Conservation (phyloP, 352 stramenopile species). For the Globisporangium takayamanum region DNA sequence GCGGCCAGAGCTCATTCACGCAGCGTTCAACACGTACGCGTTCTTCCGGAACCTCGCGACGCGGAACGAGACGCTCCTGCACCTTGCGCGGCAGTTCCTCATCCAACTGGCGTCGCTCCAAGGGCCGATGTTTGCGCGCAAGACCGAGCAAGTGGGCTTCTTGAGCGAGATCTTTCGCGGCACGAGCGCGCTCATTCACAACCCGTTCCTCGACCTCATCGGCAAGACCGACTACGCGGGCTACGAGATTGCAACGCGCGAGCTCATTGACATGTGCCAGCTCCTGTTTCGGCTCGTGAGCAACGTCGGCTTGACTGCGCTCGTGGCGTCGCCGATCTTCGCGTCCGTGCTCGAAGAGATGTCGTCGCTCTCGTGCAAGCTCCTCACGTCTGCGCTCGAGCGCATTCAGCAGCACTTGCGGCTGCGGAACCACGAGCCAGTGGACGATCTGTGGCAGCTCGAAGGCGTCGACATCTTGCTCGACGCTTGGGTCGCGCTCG, state of each 20-base stretch:
- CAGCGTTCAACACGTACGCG: conserved; percentile 81
- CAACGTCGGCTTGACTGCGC: conserved; percentile 58
- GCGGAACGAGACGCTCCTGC: conserved; percentile 66
- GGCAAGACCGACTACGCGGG: conserved; percentile 49
- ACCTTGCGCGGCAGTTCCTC: conserved; percentile 72
- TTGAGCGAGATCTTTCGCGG: conserved; percentile 62
- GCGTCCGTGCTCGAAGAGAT: conserved; percentile 60
- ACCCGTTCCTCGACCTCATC: conserved; percentile 72
- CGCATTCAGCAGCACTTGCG: conserved; percentile 54
- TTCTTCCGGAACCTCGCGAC: conserved; percentile 65
- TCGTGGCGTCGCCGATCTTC: conserved; percentile 44
- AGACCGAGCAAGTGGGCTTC: conserved; percentile 59
- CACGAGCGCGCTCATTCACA: conserved; percentile 53
- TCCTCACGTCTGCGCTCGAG: conserved; percentile 58
- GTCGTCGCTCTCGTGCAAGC: conserved; percentile 56
- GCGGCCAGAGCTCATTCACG: conserved; percentile 69
- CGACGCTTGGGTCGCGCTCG: conserved; percentile 73
- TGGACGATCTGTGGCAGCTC: conserved; percentile 80
- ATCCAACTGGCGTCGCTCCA: conserved; percentile 75
- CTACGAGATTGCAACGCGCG: conserved; percentile 64
- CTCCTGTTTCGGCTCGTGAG: conserved; percentile 70
- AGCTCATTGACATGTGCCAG: conserved; percentile 83
- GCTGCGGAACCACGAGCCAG: conserved; percentile 31
- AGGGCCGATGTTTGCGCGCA: conserved; percentile 60
- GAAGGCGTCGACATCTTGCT: conserved; percentile 76